A percentile compares a stretch with the other conserved stretches of the same genome.
Conservation (phyloP, 2,329 filamentous ascomycete species). For the Claviceps maximensis region DNA sequence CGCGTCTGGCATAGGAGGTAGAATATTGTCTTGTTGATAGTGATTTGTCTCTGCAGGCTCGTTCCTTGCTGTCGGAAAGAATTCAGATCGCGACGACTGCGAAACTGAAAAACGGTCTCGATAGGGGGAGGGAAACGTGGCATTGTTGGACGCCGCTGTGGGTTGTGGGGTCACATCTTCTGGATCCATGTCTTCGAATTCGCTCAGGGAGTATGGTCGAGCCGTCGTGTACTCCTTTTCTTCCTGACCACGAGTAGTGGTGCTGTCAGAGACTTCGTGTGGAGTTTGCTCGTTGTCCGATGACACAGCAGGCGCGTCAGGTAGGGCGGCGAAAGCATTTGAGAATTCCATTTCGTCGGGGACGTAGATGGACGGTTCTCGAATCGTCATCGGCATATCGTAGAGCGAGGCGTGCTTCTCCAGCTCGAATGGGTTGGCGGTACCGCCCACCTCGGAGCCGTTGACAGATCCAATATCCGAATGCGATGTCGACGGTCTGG, state of each 20-base stretch:
- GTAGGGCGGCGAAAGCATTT: conserved; percentile 20
- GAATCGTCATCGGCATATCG: conserved; percentile 24
- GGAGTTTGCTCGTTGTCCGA: conserved; percentile 8
- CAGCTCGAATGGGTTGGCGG: conserved; percentile 46
- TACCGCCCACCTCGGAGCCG: conserved; percentile 41
- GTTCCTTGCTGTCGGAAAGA: background rate
- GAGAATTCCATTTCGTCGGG: conserved; percentile 43
- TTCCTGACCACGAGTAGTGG: conserved; percentile 5
- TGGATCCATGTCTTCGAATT: conserved; percentile 28
- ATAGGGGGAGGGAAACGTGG: conserved; percentile 2
- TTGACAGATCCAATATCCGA: conserved; percentile 43
- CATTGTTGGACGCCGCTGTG: conserved; percentile 12
- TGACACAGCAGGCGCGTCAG: conserved; percentile 3
- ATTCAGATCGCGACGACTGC: conserved; percentile 7
- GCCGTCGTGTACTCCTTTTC: conserved; percentile 4
- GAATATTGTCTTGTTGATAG: conserved; percentile 8
- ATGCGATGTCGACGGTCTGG: conserved; percentile 45
- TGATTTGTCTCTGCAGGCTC: conserved; percentile 5
- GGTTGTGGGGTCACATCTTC: conserved; percentile 22
- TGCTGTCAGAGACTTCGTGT: conserved; percentile 4
- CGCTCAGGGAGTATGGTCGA: conserved; percentile 26
- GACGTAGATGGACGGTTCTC: conserved; percentile 48
- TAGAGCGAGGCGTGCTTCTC: conserved; percentile 50
- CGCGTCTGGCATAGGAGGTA: conserved; percentile 29
- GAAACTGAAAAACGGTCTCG: conserved; percentile 9